phyloP scores from a whole-genome alignment of 257 asterid species.

The Solanum bulbocastanum region DNA sequence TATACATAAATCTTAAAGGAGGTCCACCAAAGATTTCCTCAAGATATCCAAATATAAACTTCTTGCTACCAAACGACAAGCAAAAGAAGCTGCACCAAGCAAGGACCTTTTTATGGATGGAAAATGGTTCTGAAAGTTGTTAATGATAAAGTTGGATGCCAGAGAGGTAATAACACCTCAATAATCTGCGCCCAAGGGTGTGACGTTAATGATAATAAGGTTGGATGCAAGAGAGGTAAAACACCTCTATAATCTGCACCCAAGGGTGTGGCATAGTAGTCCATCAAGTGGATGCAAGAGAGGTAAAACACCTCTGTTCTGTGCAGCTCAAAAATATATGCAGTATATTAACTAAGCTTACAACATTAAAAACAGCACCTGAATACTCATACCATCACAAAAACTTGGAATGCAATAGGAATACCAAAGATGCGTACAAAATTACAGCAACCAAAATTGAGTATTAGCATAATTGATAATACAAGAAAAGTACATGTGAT shows the following conservation, averaged over 20 bases:
- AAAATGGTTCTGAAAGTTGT: not conserved
- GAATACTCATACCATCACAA: not conserved
- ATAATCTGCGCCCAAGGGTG: not conserved
- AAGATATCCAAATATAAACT: not conserved
- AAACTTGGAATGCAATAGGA: not conserved
- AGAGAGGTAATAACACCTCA: not conserved
- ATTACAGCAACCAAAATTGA: not conserved
- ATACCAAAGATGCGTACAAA: not conserved
- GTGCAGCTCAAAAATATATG: not conserved
- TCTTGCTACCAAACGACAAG: not conserved
- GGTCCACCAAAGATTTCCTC: not conserved
- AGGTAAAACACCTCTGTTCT: no score
- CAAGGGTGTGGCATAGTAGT: not conserved
- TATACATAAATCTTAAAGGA: not conserved
- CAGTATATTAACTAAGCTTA: not conserved
- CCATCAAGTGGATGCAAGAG: no score
- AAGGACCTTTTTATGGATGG: not conserved
- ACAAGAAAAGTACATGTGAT: not conserved
- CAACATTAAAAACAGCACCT: not conserved
- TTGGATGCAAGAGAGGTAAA: not conserved
- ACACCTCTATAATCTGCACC: not conserved
- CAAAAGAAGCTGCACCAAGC: not conserved
- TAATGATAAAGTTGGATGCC: not conserved
- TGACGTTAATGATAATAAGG: rapidly evolving
- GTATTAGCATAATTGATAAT: not conserved